Evolutionary conservation across 2,329 filamentous ascomycete species (phyloP), one percentile per base, ranked within the genome.

Genomic region (Trichoderma aggressivum): DNA sequence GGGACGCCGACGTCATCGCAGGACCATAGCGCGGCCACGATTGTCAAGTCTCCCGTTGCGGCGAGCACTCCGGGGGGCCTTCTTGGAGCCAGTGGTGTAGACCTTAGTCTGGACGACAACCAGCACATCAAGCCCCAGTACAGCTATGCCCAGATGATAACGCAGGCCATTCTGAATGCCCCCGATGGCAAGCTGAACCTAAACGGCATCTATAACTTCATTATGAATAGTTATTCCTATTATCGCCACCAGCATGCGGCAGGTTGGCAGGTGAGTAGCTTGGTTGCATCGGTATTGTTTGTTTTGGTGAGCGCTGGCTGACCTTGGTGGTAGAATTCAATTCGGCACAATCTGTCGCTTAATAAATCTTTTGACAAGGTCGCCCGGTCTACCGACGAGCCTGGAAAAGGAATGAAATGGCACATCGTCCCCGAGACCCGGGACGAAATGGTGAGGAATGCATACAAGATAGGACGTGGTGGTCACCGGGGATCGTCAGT

Each of bases 391-490:
- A 97, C 94, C 0, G 94, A 98, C 76, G 96, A 99, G 79, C 96
- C 96, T 26, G 96, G 96, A 14, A 99, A 99, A 80, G 96, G 96
- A 32, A 98, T 98, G 94, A 98, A 98, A 80, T 99, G 96, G 96
- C 93, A 95, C 81, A 94, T 99, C 77, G 90, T 93, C 5, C 87
- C 92, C 1, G 93, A 97, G 74, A 88, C 91, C 74, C 90, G 92
- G 62, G 93, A 98, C 21, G 95, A 97, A 67, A 97, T 98, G 85
- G 87, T 94, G 72, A 92, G 92, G 79, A 93, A 92, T 75, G 87
- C 88, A 2, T 88, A 84, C 75, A 86, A 87, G 70, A 86, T 88
- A 21, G 89, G 89, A 21, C 85, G 88, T 59, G 88, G 89, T 63
- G 89, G 89, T 5, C 89, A 90, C 74, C 85, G 89, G 72, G 90